Evolutionary conservation across 2,329 filamentous ascomycete species (phyloP), one percentile per base, ranked within the genome.

Genomic region (Monilinia fructigena): DNA sequence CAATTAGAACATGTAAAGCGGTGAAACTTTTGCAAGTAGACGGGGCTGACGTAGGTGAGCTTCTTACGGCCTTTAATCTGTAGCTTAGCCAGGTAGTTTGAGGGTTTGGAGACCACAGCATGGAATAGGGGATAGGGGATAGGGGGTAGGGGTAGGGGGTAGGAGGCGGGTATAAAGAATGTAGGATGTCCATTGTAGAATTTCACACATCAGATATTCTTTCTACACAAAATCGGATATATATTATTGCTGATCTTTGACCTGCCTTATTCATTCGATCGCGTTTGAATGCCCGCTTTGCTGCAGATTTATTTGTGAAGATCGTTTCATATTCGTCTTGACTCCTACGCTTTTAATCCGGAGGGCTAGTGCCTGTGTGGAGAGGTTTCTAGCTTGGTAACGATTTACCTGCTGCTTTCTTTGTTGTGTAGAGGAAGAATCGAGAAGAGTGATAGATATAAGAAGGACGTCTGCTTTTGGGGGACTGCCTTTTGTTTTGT

Each of bases 121-220:
- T 28, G 10, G 14, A 16, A 26, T 23, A 11, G 31, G 58, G n/a
- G 55, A 26, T 59, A 16, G 35, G n/a, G 26, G 54, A 7, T n/a
- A 50, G 45, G 10, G 12, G n/a, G 16, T 23, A 16, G 10, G 12
- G n/a, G 16, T 23, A 16, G 35, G n/a, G 26, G 54, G 12, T n/a
- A 50, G 45, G n/a, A 18, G 54, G 20, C 16, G 38, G 45, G n/a
- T 61, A 61, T 61, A 61, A 23, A 52, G 45, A 61, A 61, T 61
- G 56, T 16, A 18, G 14, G n/a, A 50, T 61, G 14, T 35, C 58
- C 58, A 48, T 50, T 38, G 18, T 26, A 31, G 16, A 26, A 10
- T 11, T 12, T 4, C 20, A 31, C 23, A 48, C 42, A 16, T 16
- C 26, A 28, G 56, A 35, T 48, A 35, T 60, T 8, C 23, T 48